phyloP scores from a whole-genome alignment of 768 basidiomycete species.

The Mrakia blollopis region DNA sequence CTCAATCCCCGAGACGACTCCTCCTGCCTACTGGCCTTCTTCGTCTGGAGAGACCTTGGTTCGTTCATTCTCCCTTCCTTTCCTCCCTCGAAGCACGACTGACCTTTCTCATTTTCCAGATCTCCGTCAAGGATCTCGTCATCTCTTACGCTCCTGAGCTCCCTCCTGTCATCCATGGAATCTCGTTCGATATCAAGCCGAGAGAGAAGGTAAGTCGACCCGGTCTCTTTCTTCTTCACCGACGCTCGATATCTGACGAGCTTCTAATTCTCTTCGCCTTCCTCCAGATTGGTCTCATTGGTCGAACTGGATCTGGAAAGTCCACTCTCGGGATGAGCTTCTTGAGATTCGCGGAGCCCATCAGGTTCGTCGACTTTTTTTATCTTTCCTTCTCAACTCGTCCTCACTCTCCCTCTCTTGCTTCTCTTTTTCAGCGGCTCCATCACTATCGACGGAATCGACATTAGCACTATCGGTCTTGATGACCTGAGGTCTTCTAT shows the following conservation, averaged over 20 bases:
- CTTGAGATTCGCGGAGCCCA: slow-evolving; percentile 75
- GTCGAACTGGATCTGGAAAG: slow-evolving; percentile 53
- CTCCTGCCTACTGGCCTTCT: slow-evolving; percentile 91
- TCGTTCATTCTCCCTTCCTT: background rate
- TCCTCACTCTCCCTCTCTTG: background rate
- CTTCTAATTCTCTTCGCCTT: background rate
- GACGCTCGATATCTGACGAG: background rate
- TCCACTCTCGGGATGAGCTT: slow-evolving; percentile 76
- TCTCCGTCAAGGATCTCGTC: slow-evolving; percentile 57
- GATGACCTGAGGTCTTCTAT: slow-evolving; percentile 66
- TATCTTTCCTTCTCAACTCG: background rate
- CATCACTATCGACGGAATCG: slow-evolving; percentile 80
- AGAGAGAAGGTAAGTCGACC: slow-evolving; percentile 52
- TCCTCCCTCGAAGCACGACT: background rate
- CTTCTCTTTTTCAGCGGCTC: slow-evolving; percentile 49
- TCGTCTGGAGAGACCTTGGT: background rate
- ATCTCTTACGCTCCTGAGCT: slow-evolving; percentile 75
- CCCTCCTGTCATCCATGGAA: slow-evolving; percentile 66
- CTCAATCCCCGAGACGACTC: slow-evolving; percentile 64
- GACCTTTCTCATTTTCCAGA: background rate
- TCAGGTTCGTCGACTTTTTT: background rate
- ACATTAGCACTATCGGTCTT: slow-evolving; percentile 76
- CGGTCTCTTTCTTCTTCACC: background rate
- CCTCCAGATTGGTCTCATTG: background rate
- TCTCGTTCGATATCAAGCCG: slow-evolving; percentile 67